Conservation (phyloP, 768 basidiomycete genomes). For the Hydnum rufescens region DNA sequence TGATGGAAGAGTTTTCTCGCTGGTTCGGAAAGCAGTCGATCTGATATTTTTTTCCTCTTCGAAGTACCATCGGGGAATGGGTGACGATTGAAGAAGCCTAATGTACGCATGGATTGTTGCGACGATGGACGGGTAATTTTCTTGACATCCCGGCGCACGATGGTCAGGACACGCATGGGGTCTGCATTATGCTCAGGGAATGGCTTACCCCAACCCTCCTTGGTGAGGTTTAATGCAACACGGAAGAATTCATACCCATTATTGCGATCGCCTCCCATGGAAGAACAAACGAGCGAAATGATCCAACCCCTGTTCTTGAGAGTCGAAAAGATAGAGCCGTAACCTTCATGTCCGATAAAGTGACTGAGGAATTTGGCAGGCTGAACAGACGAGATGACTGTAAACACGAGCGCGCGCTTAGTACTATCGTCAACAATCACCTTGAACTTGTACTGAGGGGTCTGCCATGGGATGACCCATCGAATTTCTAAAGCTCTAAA, state of each 20-base stretch:
- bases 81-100: slow-evolving; percentile 18
- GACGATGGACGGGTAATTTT: slow-evolving; percentile 6
- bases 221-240: slow-evolving; percentile 58
- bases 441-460: slow-evolving; percentile 9
- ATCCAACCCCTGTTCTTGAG: slow-evolving; percentile 82
- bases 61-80: slow-evolving; percentile 37
- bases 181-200: too few relatives aligned
- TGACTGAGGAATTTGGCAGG: slow-evolving; percentile 59
- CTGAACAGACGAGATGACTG: slow-evolving; percentile 44
- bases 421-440: slow-evolving; percentile 1
- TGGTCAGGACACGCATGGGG: slow-evolving; percentile 25
- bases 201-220: slow-evolving; percentile 63
- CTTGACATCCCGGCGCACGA: slow-evolving; percentile 22
- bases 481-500: slow-evolving; percentile 68
- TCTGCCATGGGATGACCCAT: slow-evolving; percentile 17
- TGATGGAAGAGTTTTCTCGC: slow-evolving; percentile 66
- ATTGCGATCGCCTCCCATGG: slow-evolving; percentile 43
- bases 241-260: slow-evolving; percentile 77
- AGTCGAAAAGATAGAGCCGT: slow-evolving; percentile 78
- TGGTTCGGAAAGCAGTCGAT: slow-evolving; percentile 61
- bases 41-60: slow-evolving; percentile 55
- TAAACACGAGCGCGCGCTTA: neutral
- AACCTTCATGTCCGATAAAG: slow-evolving; percentile 81
- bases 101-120: slow-evolving; percentile 13
- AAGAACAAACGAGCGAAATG: slow-evolving; percentile 48